Percentiles rank a stretch among this genome's conserved stretches.
phyloP scores from a whole-genome alignment of 345 rosid species.

The Eucalyptus cloeziana region DNA sequence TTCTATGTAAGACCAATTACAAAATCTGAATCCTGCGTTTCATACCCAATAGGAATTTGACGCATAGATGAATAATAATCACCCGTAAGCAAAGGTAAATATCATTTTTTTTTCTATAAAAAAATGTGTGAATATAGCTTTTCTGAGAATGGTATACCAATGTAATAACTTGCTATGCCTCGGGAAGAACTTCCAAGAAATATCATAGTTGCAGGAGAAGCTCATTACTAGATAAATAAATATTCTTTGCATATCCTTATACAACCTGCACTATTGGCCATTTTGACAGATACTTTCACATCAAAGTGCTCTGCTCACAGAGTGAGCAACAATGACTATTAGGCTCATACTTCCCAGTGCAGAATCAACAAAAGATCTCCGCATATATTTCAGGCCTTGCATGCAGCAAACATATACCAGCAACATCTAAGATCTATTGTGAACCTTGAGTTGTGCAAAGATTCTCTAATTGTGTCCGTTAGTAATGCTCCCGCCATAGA shows the following conservation, averaged over 20 bases:
- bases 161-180: too few relatives aligned
- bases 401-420: background rate
- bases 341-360: background rate
- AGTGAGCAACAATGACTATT: background rate
- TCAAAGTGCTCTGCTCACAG: too few relatives aligned
- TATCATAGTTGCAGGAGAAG: too few relatives aligned
- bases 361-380: background rate
- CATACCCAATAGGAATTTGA: background rate
- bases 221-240: too few relatives aligned
- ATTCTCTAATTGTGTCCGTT: background rate
- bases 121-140: background rate
- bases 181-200: too few relatives aligned
- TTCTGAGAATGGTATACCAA: background rate
- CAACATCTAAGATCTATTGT: background rate
- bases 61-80: background rate
- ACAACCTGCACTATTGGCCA: background rate
- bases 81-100: accelerated
- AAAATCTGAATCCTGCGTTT: background rate
- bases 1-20: background rate
- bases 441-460: background rate
- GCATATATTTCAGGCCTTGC: background rate
- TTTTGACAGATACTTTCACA: too few relatives aligned
- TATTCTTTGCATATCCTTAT: too few relatives aligned
- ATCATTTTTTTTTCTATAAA: too few relatives aligned
- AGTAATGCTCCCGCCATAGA: background rate